Evolutionary conservation across 2,329 filamentous ascomycete species (phyloP).

Genomic region (Stachybotrys echinatus): DNA sequence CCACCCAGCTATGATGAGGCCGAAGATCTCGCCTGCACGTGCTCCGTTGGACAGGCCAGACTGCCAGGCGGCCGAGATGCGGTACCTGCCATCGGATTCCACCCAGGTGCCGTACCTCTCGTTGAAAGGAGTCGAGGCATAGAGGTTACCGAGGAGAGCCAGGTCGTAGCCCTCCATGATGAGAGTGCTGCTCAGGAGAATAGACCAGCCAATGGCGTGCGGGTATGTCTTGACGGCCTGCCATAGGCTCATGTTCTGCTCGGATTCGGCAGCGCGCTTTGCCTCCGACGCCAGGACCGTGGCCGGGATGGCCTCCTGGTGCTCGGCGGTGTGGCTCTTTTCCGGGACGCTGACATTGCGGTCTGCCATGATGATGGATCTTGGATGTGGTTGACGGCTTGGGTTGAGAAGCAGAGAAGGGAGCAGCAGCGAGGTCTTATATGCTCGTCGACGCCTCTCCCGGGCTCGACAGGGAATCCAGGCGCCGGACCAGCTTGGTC

Average conservation of each 20-base stretch:
- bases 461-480: too few relatives aligned
- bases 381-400: not conserved
- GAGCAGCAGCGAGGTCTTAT: not conserved
- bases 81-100: slow-evolving; percentile 29
- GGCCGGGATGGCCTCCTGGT: slow-evolving; percentile 16
- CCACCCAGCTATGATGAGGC: slow-evolving; percentile 48
- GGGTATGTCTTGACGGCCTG: slow-evolving; percentile 36
- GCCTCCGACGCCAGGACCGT: slow-evolving; percentile 28
- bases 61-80: slow-evolving; percentile 52
- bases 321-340: slow-evolving; percentile 14
- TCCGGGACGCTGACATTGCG: slow-evolving; percentile 6
- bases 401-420: not conserved
- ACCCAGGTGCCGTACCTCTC: slow-evolving; percentile 37
- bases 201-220: slow-evolving; percentile 42
- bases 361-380: slow-evolving; percentile 15
- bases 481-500: not conserved
- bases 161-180: slow-evolving; percentile 50
- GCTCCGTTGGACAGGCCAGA: slow-evolving; percentile 49
- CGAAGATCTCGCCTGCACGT: slow-evolving; percentile 48
- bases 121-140: slow-evolving; percentile 39
- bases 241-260: slow-evolving; percentile 35
- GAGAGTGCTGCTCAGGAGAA: slow-evolving; percentile 38
- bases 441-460: not conserved
- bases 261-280: slow-evolving; percentile 31
- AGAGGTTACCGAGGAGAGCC: slow-evolving; percentile 42